A percentile compares a stretch with the other conserved stretches of the same genome.
These are phyloP conservation scores for Neurospora sp. DNA, from an alignment of 495 filamentous ascomycete species.

Conservation along the genomic window DNA sequence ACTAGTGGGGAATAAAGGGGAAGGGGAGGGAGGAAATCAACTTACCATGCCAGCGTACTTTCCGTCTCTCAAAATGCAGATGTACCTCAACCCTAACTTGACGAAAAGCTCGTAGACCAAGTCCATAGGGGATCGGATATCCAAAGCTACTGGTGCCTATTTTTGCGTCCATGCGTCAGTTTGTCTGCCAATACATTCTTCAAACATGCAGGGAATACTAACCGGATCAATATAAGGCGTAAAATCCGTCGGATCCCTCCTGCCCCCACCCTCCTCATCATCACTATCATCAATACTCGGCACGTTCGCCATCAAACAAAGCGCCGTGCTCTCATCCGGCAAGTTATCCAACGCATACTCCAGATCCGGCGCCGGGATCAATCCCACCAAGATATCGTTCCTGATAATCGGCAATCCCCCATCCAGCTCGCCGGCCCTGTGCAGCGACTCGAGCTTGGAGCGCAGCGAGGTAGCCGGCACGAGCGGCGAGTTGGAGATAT, in stretches of 20 bases:
- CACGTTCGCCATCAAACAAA: conserved; percentile 73
- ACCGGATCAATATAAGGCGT: conserved; percentile 84
- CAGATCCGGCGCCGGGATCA: conserved; percentile 90
- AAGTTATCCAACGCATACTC: conserved; percentile 87
- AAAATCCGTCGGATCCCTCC: conserved; percentile 69
- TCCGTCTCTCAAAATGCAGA: conserved; percentile 80
- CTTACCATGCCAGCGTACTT: conserved; percentile 79
- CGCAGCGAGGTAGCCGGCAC: conserved; percentile 68
- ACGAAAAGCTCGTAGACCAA: conserved; percentile 95
- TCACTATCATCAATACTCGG: conserved; percentile 46
- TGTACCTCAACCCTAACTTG: conserved; percentile 84
- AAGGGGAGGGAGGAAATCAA: background rate
- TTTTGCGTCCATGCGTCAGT: background rate
- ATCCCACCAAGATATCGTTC: conserved; percentile 68
- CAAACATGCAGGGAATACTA: conserved; percentile 11
- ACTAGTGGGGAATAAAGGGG: background rate
- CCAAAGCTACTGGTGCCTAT: conserved; percentile 73
- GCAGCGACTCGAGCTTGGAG: conserved; percentile 66
- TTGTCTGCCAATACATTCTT: background rate
- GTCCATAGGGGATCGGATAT: conserved; percentile 87
- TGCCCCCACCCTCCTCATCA: conserved; percentile 28
- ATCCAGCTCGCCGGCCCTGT: conserved; percentile 82
- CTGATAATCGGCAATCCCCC: conserved; percentile 82
- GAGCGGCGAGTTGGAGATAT: conserved; percentile 70
- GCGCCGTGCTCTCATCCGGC: conserved; percentile 54